Evolutionary conservation across 2,329 filamentous ascomycete genomes (phyloP), one percentile per base, ranked within the genome.

Genomic region (Ophiostoma montium): DNA sequence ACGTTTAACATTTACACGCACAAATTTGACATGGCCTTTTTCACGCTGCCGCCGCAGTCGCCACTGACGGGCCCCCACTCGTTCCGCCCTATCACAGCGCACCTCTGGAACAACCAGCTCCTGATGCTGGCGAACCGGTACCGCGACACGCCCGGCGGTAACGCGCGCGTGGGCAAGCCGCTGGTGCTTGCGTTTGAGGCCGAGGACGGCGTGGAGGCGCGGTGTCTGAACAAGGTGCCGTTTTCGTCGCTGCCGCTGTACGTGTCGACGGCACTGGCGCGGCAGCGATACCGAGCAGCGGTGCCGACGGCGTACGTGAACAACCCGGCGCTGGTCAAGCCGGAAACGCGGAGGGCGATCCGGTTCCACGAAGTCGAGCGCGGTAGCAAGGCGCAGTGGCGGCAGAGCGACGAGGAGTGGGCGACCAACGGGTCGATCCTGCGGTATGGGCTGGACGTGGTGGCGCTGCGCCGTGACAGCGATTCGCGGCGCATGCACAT

Each of bases 91-190:
- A 46, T 51, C 21, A 39, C n/a, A 11, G 35, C 50, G 42, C 53
- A 54, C 32, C 39, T 55, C 18, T 56, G 55, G 55, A 52, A 55
- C 49, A 54, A 52, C 50, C 53, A 55, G 55, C 23, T 55, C 32
- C 31, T 55, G 18, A 49, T 46, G 1, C 18, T 56, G 23, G 21
- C 52, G 11, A 53, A 56, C 49, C 54, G 53, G 3, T 48, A 49
- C 39, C 35, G 42, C 13, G 53, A 54, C 3, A 31, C 49, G 13
- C n/a, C 35, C 13, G 13, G 35, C 30, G 46, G 19, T 46, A 51
- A 52, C 16, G 46, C 53, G 35, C 48, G 44, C 13, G 39, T 42
- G 2, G 51, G 46, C n/a, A 50, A 43, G 16, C 54, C 54, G 30
- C 45, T 55, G 44, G 35, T 56, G 9, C 47, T 56, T 46, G 54